Base-by-base conservation (phyloP, 2,329 filamentous ascomycete species). In the Juglanconis oblonga region DNA sequence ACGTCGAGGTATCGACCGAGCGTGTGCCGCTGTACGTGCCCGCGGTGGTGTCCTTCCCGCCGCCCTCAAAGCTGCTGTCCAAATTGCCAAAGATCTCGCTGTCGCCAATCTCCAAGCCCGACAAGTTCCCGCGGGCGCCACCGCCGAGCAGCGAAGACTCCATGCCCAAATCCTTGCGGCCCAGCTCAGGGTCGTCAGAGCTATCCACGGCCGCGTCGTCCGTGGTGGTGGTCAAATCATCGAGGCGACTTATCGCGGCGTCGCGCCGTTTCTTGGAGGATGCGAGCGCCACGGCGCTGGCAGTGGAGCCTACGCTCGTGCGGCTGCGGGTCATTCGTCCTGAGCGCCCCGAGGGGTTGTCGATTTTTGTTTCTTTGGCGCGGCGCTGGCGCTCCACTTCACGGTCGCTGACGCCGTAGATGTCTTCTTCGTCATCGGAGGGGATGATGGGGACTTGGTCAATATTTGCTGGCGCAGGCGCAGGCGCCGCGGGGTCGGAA, bases 21-120 rank as follows among this genome's bases (percentile, higher is more conserved):
- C 69, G 71, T 40, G 40, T 47, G 6, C 61, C 61, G 32, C 53
- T 29, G 5, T 60, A 57, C 35, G 52, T 45, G 5, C 44, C 60
- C 31, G 24, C 24, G 24, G 52, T 47, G 52, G 42, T 29, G 31
- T 51, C 48, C n/a, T 38, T 32, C 4, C 44, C 29, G 17, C 10
- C 31, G 53, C 70, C 73, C 6, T 75, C 76, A 7, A 81, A 67
- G 53, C 65, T 70, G 44, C 66, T 67, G 62, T 73, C 69, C 11
- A 74, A 64, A 54, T 77, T 72, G 11, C 76, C 77, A 68, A 83
- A 83, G 32, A 80, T 70, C 38, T 77, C 75, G 55, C 78, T 76
- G 59, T 82, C 80, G 48, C 79, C 64, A 54, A 75, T 61, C 62
- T 83, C 81, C 36, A 83, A 62, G 5, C 81, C 81, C 1, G 79